Base-by-base conservation (phyloP, 768 basidiomycete genomes). In the Thelephora ganbajun region DNA sequence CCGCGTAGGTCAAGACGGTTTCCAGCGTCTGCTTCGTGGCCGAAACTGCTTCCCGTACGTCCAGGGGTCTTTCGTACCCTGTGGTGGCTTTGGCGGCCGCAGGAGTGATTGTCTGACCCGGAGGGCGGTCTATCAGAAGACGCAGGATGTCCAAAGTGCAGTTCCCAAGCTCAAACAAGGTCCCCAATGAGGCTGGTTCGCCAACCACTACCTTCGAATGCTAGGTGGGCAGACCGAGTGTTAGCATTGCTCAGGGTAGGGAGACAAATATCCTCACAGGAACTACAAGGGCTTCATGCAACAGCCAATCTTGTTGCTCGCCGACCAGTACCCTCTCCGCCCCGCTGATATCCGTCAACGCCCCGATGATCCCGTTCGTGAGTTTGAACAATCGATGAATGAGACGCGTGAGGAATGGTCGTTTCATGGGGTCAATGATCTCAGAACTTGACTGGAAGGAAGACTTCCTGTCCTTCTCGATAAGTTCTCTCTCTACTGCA, bases 181-280 rank as follows among this genome's bases (percentile, higher is more conserved):
- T 92, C 14, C 91, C 90, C 46, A 91, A 64, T 0, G 90, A 91
- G 0, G 89, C 77, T 6, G 84, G 80, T 54, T 92, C 90, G 12
- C 80, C 78, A 0, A 83, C 69, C 2, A 89, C 81, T 4, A 90
- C 80, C 56, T 89, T 92, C 3, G 86, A 83, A 58, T 87, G 85
- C 90, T 94, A 49, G 16, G 30, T 49, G 50, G 30, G 41, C 43
- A 22, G 46, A 19, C 48, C 22, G 14, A 36, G 3, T 48, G 35
- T 43, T 0, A 49, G 5, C 23, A n/a, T 20, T 14, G 22, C 13
- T 1, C 4, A 6, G 18, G 45, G 42, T 4, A 30, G 33, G n/a
- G 11, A 26, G 13, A 11, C 26, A 9, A 9, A 4, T 30, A 30
- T 30, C 71, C 80, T 55, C 61, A 90, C 87, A 6, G 87, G 87